phyloP scores from a whole-genome alignment of 768 basidiomycete species.

The Agaricus sinodeliciosus region DNA sequence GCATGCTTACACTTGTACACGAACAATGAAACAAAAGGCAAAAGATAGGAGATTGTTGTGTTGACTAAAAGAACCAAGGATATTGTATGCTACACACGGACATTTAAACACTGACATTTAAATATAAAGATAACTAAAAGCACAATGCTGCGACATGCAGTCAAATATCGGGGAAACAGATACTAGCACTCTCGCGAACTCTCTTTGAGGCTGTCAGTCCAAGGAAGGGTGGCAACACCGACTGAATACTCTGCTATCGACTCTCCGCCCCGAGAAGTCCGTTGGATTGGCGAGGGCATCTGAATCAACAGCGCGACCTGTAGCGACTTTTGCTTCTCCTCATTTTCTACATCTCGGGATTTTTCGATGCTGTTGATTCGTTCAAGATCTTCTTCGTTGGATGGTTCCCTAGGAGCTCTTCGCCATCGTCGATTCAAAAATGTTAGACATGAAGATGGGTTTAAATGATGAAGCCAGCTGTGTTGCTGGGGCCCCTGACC shows the following conservation, averaged over 20 bases:
- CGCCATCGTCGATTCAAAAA: neutral
- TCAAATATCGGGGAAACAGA: no score
- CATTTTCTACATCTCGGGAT: neutral
- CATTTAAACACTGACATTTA: no score
- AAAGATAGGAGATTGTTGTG: no score
- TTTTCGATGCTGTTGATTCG: neutral
- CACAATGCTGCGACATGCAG: no score
- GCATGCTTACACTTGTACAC: no score
- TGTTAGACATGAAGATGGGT: slow-evolving; percentile 2
- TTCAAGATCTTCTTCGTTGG: neutral
- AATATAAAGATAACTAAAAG: no score
- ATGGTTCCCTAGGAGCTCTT: neutral
- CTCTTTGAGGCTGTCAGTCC: slow-evolving; percentile 13
- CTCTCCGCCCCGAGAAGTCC: neutral
- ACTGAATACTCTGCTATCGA: slow-evolving; percentile 34
- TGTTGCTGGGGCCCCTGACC: neutral
- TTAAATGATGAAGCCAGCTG: neutral
- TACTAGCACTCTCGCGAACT: neutral
- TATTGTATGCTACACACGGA: no score
- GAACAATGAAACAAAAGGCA: no score
- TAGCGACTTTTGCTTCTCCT: slow-evolving; percentile 6
- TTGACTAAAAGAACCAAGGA: no score
- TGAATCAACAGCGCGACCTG: slow-evolving; percentile 39
- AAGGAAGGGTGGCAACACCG: slow-evolving; percentile 33
- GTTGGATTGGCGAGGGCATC: slow-evolving; percentile 30